phyloP scores from a whole-genome alignment of 73 alveolate genomes.

The Tetrahymena malaccensis region DNA sequence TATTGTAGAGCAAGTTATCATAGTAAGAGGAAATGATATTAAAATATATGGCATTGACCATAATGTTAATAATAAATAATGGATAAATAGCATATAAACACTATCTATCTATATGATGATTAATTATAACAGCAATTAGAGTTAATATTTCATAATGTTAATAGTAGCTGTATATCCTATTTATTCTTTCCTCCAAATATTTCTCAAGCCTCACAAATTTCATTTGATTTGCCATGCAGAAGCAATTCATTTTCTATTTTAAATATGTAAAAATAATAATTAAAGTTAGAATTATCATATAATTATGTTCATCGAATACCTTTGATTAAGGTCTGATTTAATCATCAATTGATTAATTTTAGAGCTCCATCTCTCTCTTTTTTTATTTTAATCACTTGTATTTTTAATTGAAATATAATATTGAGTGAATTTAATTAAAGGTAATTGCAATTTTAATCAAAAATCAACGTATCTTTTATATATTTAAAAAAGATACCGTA shows the following conservation, averaged over 20 bases:
- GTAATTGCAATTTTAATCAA: too few relatives aligned
- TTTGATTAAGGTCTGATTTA: neutral
- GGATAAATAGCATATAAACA: neutral
- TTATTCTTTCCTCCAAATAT: neutral
- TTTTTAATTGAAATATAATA: neutral
- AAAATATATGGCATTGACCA: neutral
- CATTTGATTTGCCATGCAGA: neutral
- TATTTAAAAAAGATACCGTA: too few relatives aligned
- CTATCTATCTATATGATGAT: neutral
- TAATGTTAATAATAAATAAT: neutral
- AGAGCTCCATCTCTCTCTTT: neutral
- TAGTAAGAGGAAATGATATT: neutral
- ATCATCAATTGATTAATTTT: neutral
- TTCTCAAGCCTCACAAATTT: neutral
- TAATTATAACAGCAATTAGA: neutral
- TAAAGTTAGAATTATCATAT: too few relatives aligned
- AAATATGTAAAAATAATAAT: neutral
- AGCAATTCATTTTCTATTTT: neutral
- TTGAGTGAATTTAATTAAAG: too few relatives aligned
- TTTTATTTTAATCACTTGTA: too few relatives aligned
- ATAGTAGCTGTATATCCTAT: neutral
- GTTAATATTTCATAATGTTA: neutral
- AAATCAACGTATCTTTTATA: too few relatives aligned
- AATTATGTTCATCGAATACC: neutral
- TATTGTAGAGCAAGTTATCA: neutral